These are phyloP conservation scores for Puccinellia tenuiflora DNA, from an alignment of 176 grass and related monocot genomes.

Conservation along the genomic window DNA sequence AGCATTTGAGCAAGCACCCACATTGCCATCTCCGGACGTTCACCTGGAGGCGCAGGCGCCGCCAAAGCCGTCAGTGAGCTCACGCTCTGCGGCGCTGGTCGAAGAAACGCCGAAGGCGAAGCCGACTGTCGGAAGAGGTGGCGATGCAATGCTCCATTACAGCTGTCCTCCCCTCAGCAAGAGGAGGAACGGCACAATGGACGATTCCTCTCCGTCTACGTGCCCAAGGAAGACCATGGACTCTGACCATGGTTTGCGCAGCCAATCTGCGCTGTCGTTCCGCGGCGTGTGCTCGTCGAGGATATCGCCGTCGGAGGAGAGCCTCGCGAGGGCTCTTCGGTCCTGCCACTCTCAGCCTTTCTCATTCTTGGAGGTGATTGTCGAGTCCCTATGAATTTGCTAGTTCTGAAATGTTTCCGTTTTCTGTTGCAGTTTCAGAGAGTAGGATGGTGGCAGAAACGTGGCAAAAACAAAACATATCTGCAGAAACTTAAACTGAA, in stretches of 20 bases:
- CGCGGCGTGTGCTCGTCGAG: constrained; percentile 57
- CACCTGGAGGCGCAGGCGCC: background rate
- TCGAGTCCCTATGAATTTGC: background rate
- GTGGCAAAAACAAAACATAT: background rate
- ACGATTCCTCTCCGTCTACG: constrained; percentile 46
- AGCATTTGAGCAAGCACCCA: constrained; percentile 52
- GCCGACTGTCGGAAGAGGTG: constrained; percentile 1
- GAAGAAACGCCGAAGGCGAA: constrained; percentile 31
- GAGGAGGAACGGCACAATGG: constrained; percentile 20
- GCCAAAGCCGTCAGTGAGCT: constrained; percentile 22
- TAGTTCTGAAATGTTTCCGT: background rate
- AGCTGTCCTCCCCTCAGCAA: constrained; percentile 20
- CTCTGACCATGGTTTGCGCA: constrained; percentile 23
- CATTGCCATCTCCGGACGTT: constrained; percentile 25
- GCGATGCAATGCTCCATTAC: constrained; percentile 25
- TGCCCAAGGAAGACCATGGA: constrained; percentile 37
- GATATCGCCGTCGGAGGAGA: constrained; percentile 67
- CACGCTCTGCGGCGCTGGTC: constrained; percentile 1
- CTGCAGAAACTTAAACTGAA: background rate
- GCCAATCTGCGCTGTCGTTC: constrained; percentile 63
- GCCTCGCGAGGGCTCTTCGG: constrained; percentile 66
- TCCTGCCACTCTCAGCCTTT: constrained; percentile 81
- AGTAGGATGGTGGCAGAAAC: background rate
- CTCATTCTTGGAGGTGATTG: constrained; percentile 58
- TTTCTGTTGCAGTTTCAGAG: background rate